Percentiles rank a stretch among this genome's conserved stretches.
These are phyloP conservation scores for Macrocybe gigantea DNA, from an alignment of 768 basidiomycete species.

Conservation along the genomic window DNA sequence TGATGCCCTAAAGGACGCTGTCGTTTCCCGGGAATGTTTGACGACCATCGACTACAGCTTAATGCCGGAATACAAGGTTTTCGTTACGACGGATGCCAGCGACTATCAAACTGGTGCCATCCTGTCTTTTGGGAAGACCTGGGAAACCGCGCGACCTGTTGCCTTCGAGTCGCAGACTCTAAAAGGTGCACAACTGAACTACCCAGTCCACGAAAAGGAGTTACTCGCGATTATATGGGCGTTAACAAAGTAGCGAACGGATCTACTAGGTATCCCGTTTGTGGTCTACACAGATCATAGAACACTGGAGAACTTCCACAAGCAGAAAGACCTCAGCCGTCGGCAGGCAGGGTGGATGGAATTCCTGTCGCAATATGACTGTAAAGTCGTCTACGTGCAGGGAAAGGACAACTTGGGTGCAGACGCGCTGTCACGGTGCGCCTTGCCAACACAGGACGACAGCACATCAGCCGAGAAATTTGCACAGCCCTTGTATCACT, in stretches of 20 bases:
- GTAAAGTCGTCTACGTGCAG: constrained; percentile 23
- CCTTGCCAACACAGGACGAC: no score
- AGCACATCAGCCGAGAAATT: no score
- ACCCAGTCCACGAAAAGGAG: constrained; percentile 24
- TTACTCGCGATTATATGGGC: constrained; percentile 28
- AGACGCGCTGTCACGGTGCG: no score
- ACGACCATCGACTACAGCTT: constrained; percentile 22
- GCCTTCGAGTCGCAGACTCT: constrained; percentile 4
- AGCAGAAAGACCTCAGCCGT: constrained; percentile 21
- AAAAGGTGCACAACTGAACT: constrained; percentile 6
- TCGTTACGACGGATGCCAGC: constrained; percentile 22
- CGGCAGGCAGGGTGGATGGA: constrained; percentile 27
- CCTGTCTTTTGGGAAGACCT: constrained; percentile 2
- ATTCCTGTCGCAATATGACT: constrained; percentile 27
- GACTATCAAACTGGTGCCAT: constrained; percentile 6
- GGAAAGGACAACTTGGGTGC: constrained; percentile 27
- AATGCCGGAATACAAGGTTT: constrained; percentile 17
- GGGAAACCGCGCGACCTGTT: constrained; percentile 6
- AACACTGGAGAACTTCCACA: constrained; percentile 23
- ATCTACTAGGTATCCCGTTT: constrained; percentile 16
- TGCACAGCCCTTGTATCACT: not conserved
- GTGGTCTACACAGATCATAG: constrained; percentile 30
- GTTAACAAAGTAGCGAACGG: constrained; percentile 17
- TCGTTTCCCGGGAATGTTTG: constrained; percentile 15
- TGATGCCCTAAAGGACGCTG: constrained; percentile 20